These are phyloP conservation scores for Tuber indicum DNA, from an alignment of 495 filamentous ascomycete species.

Conservation along the genomic window DNA sequence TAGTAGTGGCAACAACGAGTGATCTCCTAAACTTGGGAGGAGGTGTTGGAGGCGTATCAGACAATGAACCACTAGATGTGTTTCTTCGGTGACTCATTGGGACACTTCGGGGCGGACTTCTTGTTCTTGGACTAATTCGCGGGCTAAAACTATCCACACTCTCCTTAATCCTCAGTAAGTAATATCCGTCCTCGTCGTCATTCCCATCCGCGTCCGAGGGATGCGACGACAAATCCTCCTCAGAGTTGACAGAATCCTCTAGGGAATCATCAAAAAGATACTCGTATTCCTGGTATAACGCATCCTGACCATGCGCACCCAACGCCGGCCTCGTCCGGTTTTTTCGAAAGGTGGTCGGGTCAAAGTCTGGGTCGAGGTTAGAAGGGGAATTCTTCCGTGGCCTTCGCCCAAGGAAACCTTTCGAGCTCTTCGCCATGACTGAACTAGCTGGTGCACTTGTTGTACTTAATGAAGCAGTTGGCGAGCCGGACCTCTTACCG, in stretches of 20 bases:
- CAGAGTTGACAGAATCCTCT: conserved; percentile 28
- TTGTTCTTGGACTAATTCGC: conserved; percentile 27
- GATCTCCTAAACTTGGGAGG: conserved; percentile 24
- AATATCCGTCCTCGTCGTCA: conserved; percentile 38
- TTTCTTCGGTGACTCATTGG: conserved; percentile 30
- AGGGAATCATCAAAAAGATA: conserved; percentile 39
- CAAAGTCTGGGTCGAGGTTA: conserved; percentile 32
- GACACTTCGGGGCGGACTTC: conserved; percentile 28
- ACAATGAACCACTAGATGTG: conserved; percentile 19
- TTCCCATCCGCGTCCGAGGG: conserved; percentile 29
- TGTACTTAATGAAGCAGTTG: conserved; percentile 31
- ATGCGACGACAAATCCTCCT: conserved; percentile 31
- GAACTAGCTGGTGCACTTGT: conserved; percentile 29
- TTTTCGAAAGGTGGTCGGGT: conserved; percentile 41
- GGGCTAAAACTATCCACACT: conserved; percentile 6
- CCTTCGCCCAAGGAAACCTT: conserved; percentile 31
- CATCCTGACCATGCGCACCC: conserved; percentile 36
- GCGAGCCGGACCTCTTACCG: conserved; percentile 39
- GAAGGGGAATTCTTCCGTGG: conserved; percentile 30
- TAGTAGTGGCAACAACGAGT: conserved; percentile 29
- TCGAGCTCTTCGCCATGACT: conserved; percentile 30
- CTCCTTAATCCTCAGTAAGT: conserved; percentile 24
- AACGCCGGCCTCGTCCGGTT: conserved; percentile 37
- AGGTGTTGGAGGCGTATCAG: conserved; percentile 18
- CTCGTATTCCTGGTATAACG: conserved; percentile 41